Percentiles rank a stretch among this genome's conserved stretches.
Evolutionary conservation across 2,329 filamentous ascomycete species (phyloP).

Genomic region (Diplodia seriata): DNA sequence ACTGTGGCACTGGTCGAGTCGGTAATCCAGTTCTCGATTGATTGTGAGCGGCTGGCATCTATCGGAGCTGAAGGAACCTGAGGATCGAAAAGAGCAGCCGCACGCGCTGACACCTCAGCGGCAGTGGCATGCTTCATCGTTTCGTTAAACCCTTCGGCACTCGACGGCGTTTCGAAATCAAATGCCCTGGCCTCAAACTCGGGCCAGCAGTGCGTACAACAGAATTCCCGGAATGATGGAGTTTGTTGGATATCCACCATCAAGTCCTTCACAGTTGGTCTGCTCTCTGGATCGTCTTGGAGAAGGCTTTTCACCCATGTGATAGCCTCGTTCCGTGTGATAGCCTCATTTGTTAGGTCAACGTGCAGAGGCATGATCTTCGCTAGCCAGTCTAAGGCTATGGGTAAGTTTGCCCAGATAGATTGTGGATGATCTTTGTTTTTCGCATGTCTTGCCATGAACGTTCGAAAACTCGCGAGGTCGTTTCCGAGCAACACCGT

Average conservation of each 20-base stretch:
- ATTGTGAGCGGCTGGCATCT: not conserved
- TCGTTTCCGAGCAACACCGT: not conserved
- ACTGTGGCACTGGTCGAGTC: not conserved
- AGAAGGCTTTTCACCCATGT: constrained; percentile 33
- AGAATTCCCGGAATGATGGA: not conserved
- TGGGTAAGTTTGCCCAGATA: constrained; percentile 6
- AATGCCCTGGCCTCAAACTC: not conserved
- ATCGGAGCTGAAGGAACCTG: not conserved
- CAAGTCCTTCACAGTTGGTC: constrained; percentile 29
- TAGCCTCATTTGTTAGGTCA: not conserved
- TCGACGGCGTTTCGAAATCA: not conserved
- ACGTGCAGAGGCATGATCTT: not conserved
- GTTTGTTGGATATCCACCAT: constrained; percentile 11
- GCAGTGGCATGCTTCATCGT: not conserved
- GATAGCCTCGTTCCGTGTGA: constrained; percentile 30
- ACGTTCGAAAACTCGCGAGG: not conserved
- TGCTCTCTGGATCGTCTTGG: constrained; percentile 6
- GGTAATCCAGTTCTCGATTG: not conserved
- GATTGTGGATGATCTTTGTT: not conserved
- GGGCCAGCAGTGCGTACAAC: constrained; percentile 6
- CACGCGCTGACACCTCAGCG: not conserved
- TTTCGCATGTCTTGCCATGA: not conserved
- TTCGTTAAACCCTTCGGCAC: not conserved
- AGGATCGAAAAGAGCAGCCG: not conserved
- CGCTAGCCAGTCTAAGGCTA: not conserved